Percentiles rank a stretch among this genome's conserved stretches.
Conservation (phyloP, 75 land plant species). For the Picea glauca region DNA sequence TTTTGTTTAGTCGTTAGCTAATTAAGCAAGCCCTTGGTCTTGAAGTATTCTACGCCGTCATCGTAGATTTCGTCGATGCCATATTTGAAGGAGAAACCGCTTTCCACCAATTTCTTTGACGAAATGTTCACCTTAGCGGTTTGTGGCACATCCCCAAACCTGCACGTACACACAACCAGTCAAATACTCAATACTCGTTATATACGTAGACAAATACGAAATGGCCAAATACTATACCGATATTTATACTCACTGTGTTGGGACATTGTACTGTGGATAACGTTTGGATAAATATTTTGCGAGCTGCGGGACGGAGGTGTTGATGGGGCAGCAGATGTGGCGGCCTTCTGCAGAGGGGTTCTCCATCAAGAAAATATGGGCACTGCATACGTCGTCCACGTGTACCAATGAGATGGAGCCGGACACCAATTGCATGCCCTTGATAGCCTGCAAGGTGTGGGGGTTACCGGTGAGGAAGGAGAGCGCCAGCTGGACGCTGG, state of each 20-base stretch:
- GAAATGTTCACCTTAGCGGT: slow-evolving; percentile 33
- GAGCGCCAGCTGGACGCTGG: slow-evolving; percentile 31
- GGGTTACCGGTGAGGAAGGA: slow-evolving; percentile 43
- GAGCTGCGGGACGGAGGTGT: slow-evolving; percentile 47
- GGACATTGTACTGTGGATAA: slow-evolving; percentile 59
- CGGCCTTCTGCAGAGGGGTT: slow-evolving; percentile 60
- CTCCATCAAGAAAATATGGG: slow-evolving; percentile 63
- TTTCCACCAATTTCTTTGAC: slow-evolving; percentile 42
- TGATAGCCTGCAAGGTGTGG: slow-evolving; percentile 14
- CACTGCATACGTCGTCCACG: slow-evolving; percentile 68
- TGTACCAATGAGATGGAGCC: slow-evolving; percentile 63
- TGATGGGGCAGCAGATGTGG: slow-evolving; percentile 56
- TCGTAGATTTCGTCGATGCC: slow-evolving; percentile 45
- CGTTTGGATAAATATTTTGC: slow-evolving; percentile 46
- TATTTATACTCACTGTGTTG: slow-evolving; percentile 45
- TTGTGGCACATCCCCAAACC: slow-evolving; percentile 35
- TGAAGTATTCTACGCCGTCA: slow-evolving; percentile 34
- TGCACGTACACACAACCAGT: slow-evolving; percentile 14
- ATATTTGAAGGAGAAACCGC: slow-evolving; percentile 47
- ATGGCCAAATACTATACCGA: neutral
- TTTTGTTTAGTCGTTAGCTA: no score
- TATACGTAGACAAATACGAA: neutral
- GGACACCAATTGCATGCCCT: slow-evolving; percentile 43
- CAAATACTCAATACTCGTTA: neutral
- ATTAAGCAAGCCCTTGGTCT: slow-evolving; percentile 22